Conservation (phyloP, 1,284 basidiomycete species). For the Trichosporon coremiiforme region DNA sequence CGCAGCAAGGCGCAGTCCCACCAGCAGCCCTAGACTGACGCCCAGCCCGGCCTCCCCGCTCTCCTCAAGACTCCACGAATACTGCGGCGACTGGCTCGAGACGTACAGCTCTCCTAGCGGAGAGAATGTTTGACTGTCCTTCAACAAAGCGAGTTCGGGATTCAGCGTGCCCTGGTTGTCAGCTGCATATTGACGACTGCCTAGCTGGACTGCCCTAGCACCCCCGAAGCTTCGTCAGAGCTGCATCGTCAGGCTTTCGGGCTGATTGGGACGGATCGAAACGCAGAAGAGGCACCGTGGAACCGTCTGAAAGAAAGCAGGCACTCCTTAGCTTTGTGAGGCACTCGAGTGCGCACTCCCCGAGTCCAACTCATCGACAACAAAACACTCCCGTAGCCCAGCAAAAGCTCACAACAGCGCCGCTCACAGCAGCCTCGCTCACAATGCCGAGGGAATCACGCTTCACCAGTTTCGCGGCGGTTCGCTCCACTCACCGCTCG, state of each 20-base stretch:
- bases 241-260: too few relatives aligned
- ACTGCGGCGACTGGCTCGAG: conserved; percentile 8
- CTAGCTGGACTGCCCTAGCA: too few relatives aligned
- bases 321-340: background rate
- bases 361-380: too few relatives aligned
- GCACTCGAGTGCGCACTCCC: background rate
- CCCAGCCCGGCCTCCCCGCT: background rate
- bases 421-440: background rate
- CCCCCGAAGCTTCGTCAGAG: too few relatives aligned
- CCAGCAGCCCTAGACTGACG: background rate
- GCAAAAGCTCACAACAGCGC: background rate
- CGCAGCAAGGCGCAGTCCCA: background rate
- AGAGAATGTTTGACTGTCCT: background rate
- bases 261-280: background rate
- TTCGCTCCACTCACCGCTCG: background rate
- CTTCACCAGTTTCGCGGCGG: too few relatives aligned
- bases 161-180: background rate
- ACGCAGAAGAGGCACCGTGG: background rate
- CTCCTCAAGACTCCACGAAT: background rate
- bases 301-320: background rate
- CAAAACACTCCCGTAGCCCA: too few relatives aligned
- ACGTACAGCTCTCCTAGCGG: conserved; percentile 37
- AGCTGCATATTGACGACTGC: too few relatives aligned
- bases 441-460: too few relatives aligned
- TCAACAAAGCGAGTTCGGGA: conserved; percentile 8